Conservation (phyloP, 1,139 yeast genomes). For the Candida buenavistaensis region DNA sequence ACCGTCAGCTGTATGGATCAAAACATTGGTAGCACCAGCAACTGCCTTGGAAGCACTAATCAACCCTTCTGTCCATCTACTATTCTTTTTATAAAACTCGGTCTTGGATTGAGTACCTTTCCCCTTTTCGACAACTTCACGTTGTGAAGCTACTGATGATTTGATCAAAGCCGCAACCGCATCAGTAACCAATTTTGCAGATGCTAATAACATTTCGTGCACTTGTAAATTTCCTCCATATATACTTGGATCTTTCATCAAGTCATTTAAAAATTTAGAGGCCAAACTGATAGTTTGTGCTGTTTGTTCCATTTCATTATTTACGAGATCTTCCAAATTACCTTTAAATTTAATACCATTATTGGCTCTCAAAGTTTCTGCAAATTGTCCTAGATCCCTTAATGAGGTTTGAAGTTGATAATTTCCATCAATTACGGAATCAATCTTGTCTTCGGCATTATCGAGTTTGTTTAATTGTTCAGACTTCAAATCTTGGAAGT, state of each 20-base stretch:
- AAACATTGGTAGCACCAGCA: slow-evolving; percentile 77
- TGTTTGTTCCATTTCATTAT: slow-evolving; percentile 69
- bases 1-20: slow-evolving; percentile 86
- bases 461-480: slow-evolving; percentile 47
- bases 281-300: slow-evolving; percentile 72
- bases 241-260: slow-evolving; percentile 56
- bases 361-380: slow-evolving; percentile 54
- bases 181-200: slow-evolving; percentile 80
- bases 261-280: slow-evolving; percentile 54
- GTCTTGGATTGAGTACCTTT: slow-evolving; percentile 66
- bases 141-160: slow-evolving; percentile 81
- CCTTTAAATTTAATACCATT: slow-evolving; percentile 46
- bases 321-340: slow-evolving; percentile 70
- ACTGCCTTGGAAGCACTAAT: slow-evolving; percentile 90
- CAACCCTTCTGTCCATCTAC: slow-evolving; percentile 93
- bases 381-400: slow-evolving; percentile 55
- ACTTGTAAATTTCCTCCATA: slow-evolving; percentile 66
- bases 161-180: slow-evolving; percentile 72
- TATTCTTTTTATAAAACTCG: slow-evolving; percentile 83
- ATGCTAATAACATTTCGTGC: slow-evolving; percentile 73
- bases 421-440: slow-evolving; percentile 73
- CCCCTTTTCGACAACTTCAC: slow-evolving; percentile 76
- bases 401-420: slow-evolving; percentile 70
- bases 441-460: slow-evolving; percentile 70
- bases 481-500: slow-evolving; percentile 61